A percentile compares a stretch with the other conserved stretches of the same genome.
Evolutionary conservation across 1,284 basidiomycete species (phyloP).

Genomic region (Meripilus lineatus): DNA sequence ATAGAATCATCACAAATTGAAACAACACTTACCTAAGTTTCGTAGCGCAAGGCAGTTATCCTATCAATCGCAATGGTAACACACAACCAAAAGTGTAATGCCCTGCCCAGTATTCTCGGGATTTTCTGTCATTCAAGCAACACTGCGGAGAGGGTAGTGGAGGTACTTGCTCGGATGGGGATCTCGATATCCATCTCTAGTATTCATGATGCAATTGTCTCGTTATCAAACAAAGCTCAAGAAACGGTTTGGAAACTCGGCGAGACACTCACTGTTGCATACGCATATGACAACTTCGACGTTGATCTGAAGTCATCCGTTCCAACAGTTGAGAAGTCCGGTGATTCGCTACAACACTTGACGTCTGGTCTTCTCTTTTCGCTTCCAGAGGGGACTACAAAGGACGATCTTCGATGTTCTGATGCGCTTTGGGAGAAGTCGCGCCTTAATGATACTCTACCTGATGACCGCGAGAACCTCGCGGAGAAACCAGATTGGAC

Average conservation of each 20-base stretch:
- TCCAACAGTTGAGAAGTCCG: conserved; percentile 21
- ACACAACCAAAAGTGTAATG: conserved; percentile 1
- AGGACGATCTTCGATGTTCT: conserved; percentile 25
- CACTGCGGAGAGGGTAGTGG: not conserved
- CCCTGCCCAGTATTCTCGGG: not conserved
- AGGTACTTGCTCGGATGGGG: not conserved
- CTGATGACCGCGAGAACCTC: not conserved
- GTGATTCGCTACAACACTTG: conserved; percentile 18
- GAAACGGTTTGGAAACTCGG: conserved; percentile 15
- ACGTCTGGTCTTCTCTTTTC: conserved; percentile 24
- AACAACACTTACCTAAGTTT: not conserved
- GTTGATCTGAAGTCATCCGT: conserved; percentile 18
- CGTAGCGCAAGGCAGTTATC: not conserved
- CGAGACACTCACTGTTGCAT: conserved; percentile 15
- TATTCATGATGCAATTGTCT: conserved; percentile 6
- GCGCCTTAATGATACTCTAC: not conserved
- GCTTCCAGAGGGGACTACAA: conserved; percentile 20
- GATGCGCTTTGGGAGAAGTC: conserved; percentile 25
- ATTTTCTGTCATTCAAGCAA: not conserved
- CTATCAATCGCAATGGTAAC: not conserved
- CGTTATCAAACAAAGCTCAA: conserved; percentile 17
- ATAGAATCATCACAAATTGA: not conserved
- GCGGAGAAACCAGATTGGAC: not conserved
- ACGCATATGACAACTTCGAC: conserved; percentile 31
- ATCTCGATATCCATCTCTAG: not conserved